These are phyloP conservation scores for Suillus occidentalis DNA, from an alignment of 768 basidiomycete genomes.

Conservation along the genomic window DNA sequence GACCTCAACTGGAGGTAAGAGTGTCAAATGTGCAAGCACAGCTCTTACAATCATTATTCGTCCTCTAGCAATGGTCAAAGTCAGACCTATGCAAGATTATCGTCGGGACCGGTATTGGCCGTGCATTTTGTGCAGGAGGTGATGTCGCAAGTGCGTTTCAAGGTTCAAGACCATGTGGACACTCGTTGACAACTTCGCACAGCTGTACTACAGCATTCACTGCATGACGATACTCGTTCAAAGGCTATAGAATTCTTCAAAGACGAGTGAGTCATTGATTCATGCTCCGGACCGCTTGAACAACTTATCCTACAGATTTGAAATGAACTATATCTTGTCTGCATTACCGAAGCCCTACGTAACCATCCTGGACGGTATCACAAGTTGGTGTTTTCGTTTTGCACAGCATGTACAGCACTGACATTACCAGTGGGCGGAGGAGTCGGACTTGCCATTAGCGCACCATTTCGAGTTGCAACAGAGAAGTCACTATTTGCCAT, in stretches of 20 bases:
- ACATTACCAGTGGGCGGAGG: slow-evolving; percentile 85
- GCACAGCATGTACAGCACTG: slow-evolving; percentile 11
- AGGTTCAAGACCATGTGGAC: slow-evolving; percentile 4
- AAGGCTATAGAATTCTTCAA: slow-evolving; percentile 87
- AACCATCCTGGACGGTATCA: slow-evolving; percentile 85
- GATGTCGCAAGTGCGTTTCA: slow-evolving; percentile 79
- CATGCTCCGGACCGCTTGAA: slow-evolving; percentile 4
- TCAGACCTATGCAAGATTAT: slow-evolving; percentile 73
- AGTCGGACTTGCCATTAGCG: slow-evolving; percentile 81
- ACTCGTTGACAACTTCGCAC: slow-evolving; percentile 10
- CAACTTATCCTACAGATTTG: slow-evolving; percentile 54
- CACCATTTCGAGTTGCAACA: slow-evolving; percentile 90
- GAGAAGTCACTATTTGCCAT: slow-evolving; percentile 91
- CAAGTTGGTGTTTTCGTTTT: slow-evolving; percentile 56
- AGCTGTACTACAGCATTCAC: slow-evolving; percentile 61
- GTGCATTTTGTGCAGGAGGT: slow-evolving; percentile 92
- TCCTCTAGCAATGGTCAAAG: slow-evolving; percentile 66
- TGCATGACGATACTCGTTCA: slow-evolving; percentile 49
- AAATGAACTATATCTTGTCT: slow-evolving; percentile 72
- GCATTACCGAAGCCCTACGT: slow-evolving; percentile 86
- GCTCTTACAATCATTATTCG: slow-evolving; percentile 11
- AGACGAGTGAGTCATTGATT: slow-evolving; percentile 65
- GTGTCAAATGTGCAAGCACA: neutral
- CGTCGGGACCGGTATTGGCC: slow-evolving; percentile 66
- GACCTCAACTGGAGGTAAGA: slow-evolving; percentile 74